These are phyloP conservation scores for Euphorbia schlechtendalii DNA, from an alignment of 441 rosid species.

Conservation along the genomic window DNA sequence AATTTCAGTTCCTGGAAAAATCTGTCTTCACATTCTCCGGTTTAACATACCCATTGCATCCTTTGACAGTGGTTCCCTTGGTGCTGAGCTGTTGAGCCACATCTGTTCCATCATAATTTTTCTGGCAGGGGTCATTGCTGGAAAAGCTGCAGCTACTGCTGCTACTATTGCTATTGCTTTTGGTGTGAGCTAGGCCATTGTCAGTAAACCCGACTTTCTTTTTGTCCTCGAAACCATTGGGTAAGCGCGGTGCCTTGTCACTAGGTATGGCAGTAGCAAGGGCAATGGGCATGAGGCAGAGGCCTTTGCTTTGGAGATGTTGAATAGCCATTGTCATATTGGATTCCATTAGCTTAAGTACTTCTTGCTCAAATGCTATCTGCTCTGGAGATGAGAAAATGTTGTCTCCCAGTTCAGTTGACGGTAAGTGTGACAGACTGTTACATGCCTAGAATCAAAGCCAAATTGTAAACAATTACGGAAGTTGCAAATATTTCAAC, in stretches of 20 bases:
- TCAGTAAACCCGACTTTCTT: slow-evolving; percentile 10
- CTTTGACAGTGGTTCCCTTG: slow-evolving; percentile 9
- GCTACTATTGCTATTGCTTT: slow-evolving; percentile 18
- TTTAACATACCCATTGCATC: slow-evolving; percentile 21
- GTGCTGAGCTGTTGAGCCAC: slow-evolving; percentile 11
- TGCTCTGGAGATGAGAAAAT: slow-evolving; percentile 32
- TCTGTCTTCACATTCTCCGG: slow-evolving; percentile 12
- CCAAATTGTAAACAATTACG: too few species aligned
- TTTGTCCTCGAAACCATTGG: slow-evolving; percentile 15
- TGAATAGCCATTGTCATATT: slow-evolving; percentile 41
- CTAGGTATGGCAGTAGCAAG: slow-evolving; percentile 37
- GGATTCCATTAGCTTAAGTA: slow-evolving; percentile 48
- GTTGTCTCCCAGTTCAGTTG: slow-evolving; percentile 22
- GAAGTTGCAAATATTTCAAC: too few species aligned
- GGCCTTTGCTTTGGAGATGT: slow-evolving; percentile 50
- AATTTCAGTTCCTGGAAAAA: slow-evolving; percentile 16
- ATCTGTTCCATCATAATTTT: slow-evolving; percentile 9
- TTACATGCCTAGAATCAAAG: slow-evolving; percentile 19
- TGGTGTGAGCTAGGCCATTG: slow-evolving; percentile 15
- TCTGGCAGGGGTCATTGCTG: slow-evolving; percentile 15
- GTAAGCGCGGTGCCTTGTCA: slow-evolving; percentile 25
- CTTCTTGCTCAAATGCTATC: slow-evolving; percentile 41
- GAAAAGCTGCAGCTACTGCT: slow-evolving; percentile 25
- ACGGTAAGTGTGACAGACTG: slow-evolving; percentile 17
- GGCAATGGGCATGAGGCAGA: slow-evolving; percentile 53